Base-by-base conservation (phyloP, 257 asterid species). In the Solanum habrochaites region DNA sequence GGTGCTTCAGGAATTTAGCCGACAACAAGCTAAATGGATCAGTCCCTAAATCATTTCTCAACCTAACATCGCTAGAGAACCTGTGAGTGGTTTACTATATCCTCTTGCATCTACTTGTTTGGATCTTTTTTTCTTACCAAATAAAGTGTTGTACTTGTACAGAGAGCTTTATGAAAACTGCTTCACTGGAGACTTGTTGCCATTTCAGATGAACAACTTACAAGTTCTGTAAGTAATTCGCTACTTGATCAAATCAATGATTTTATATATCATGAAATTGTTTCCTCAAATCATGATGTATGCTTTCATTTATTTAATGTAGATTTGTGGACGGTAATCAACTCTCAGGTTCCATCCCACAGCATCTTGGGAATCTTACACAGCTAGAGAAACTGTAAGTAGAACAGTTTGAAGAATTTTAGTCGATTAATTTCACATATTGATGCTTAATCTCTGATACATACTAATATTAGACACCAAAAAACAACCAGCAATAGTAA, bases 301-400 rank as follows among this genome's bases (percentile, higher is more conserved):
- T 37, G 11, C 23, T 37, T 73, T 32, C 35, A 32, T 32, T 32
- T 32, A 32, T 25, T 40, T 29, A 27, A 42, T 86, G 78, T 39
- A 87, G 89, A 56, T 1, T 1, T 5, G 8, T 87, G 83, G 1
- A 7, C 1, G n/a, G 37, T 27, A 87, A 87, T 82, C 9, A n/a
- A 25, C 43, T 87, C 23, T 49, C 66, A 23, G 75, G 83, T 25
- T 4, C 11, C 83, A 81, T 82, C 85, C 86, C 89, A 82, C 62
- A 49, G 3, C 73, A 87, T 13, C 72, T 87, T 62, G 89, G 89
- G 70, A 69, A 82, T 27, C 89, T 87, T 9, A 82, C 20, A 9
- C 10, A 49, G 25, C 88, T 86, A 20, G 3, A 23, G 23, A 14
- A 5, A 3, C 86, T 86, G 88, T 80, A 81, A 86, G 88, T 67